These are phyloP conservation scores for Rhodotorula sp. DNA, from an alignment of 1,284 basidiomycete genomes.

Conservation along the genomic window DNA sequence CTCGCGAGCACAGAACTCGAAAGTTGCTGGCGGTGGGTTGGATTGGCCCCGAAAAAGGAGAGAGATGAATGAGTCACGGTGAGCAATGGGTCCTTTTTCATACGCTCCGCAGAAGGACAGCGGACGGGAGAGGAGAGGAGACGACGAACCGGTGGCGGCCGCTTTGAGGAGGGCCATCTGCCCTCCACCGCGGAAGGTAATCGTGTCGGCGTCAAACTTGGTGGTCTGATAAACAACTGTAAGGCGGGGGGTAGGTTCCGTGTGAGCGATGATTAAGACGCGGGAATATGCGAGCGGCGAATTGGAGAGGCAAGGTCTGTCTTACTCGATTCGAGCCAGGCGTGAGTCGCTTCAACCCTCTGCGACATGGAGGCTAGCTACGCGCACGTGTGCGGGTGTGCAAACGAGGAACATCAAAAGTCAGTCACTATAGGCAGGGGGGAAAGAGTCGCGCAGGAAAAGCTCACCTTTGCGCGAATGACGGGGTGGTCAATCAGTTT, in stretches of 20 bases:
- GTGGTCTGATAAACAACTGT: conserved; percentile 37
- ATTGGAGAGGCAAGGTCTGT: background rate
- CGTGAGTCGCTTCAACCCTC: conserved; percentile 40
- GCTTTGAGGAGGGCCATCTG: conserved; percentile 41
- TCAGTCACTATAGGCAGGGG: background rate
- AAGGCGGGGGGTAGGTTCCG: background rate
- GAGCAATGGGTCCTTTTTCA: background rate
- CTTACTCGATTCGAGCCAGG: conserved; percentile 37
- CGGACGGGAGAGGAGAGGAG: background rate
- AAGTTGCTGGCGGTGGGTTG: conserved; percentile 22
- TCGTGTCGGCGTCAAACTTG: conserved; percentile 34
- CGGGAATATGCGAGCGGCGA: background rate
- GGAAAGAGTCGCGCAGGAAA: rapidly evolving
- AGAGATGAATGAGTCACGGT: background rate
- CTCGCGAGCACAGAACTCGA: conserved; percentile 39
- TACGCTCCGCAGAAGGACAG: background rate
- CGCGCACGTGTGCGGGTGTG: background rate
- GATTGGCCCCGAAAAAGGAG: too few species aligned
- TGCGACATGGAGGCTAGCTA: conserved; percentile 41
- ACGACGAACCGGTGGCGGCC: conserved; percentile 23
- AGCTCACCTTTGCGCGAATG: conserved; percentile 41
- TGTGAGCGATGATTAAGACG: background rate
- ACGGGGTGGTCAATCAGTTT: conserved; percentile 44
- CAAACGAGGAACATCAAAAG: background rate
- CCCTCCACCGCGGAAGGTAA: conserved; percentile 37